Base-by-base conservation (phyloP, 129 eudicot genomes). In the Calendula officinalis region DNA sequence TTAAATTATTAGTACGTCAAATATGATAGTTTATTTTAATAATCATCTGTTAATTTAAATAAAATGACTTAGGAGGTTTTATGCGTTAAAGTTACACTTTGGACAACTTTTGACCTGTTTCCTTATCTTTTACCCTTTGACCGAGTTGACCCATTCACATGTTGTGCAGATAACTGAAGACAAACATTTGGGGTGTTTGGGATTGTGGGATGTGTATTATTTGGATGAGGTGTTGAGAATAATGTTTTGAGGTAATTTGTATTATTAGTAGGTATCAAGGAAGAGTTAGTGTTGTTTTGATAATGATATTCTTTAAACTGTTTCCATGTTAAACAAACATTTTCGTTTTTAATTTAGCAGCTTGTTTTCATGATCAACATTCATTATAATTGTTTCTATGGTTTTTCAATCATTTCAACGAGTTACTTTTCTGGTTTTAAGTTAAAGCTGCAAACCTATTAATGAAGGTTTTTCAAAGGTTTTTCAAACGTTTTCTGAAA, bases 121-220 rank as follows among this genome's bases (percentile, higher is more conserved):
- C 30, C 30, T 22, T 22, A 22, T 0, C 2, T 22, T 22, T 22
- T 22, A 22, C 30, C 30, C 30, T 22, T 22, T 22, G 30, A 22
- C 30, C 30, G 30, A 22, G 30, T 22, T 22, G 30, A 22, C 30
- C 30, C 9, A 6, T 37, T 58, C 34, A n/a, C 7, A n/a, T 57
- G 7, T 14, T 6, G 8, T 58, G 41, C 49, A 44, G 50, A 45
- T 45, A 45, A 3, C 50, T 11, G 61, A 53, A 66, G 71, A n/a
- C 14, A n/a, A 13, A 12, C 43, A 30, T 12, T 64, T 47, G 44
- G 64, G 73, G 57, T 63, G 15, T 62, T 59, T 14, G 62, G 73
- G 73, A 68, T 62, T 62, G 53, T 46, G 43, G 56, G 44, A 33
- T 56, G 54, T 68, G 55, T 51, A 51, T 51, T 66, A 37, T 66